Evolutionary conservation across 306 rosid genomes (phyloP).

Genomic region (Acacia acuminata): DNA sequence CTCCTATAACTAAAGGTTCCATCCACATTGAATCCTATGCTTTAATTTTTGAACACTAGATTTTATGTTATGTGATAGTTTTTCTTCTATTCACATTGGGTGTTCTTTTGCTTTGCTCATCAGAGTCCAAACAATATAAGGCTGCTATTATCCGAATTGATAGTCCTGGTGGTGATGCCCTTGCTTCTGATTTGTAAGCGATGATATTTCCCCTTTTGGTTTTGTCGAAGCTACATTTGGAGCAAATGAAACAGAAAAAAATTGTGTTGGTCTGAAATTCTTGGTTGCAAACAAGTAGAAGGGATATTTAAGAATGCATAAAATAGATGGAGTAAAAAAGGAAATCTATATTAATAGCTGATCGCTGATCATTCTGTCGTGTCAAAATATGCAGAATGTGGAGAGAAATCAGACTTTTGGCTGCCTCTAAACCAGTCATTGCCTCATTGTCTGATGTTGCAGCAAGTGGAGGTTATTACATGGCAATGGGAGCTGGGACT

Average conservation of each 20-base stretch:
- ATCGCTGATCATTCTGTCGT: slow-evolving; percentile 6
- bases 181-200: slow-evolving; percentile 98
- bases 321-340: not conserved
- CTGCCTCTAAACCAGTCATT: slow-evolving; percentile 87
- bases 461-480: slow-evolving; percentile 96
- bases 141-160: slow-evolving; percentile 92
- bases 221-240: slow-evolving; percentile 17
- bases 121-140: slow-evolving; percentile 77
- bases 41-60: not conserved
- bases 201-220: slow-evolving; percentile 27
- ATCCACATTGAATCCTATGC: not conserved
- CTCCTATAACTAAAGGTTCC: not conserved
- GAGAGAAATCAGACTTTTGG: slow-evolving; percentile 96
- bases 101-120: slow-evolving; percentile 23
- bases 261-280: slow-evolving; percentile 10
- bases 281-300: slow-evolving; percentile 23
- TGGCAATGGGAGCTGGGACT: slow-evolving; percentile 91
- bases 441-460: slow-evolving; percentile 97
- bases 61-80: slow-evolving; percentile 11
- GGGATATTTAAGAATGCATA: not conserved
- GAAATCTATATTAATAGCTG: not conserved
- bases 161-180: slow-evolving; percentile 99
- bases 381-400: slow-evolving; percentile 72
- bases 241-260: slow-evolving; percentile 17
- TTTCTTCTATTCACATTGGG: slow-evolving; percentile 7